A percentile compares a stretch with the other conserved stretches of the same genome.
Evolutionary conservation across 805 yeast species (phyloP).

Genomic region (Pichia thaimueangensis): DNA sequence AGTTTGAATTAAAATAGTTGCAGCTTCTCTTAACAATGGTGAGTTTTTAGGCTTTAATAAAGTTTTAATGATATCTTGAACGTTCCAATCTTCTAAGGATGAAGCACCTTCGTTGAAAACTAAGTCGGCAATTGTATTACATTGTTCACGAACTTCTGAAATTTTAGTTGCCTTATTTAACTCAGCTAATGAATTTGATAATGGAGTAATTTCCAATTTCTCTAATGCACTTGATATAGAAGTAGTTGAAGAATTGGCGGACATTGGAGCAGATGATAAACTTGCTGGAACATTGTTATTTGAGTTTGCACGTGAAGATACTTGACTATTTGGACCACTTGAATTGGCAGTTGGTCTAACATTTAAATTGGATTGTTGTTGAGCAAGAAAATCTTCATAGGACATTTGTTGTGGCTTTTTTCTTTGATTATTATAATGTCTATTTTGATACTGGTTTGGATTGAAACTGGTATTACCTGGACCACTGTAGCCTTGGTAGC

Average conservation of each 20-base stretch:
- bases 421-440: conserved; percentile 11
- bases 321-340: conserved; percentile 24
- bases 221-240: conserved; percentile 65
- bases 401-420: conserved; percentile 26
- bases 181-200: conserved; percentile 48
- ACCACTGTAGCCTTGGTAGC: conserved; percentile 8
- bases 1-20: conserved; percentile 53
- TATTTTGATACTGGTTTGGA: conserved; percentile 12
- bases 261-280: conserved; percentile 20
- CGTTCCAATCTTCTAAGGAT: conserved; percentile 56
- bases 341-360: conserved; percentile 12
- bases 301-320: conserved; percentile 24
- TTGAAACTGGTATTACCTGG: conserved; percentile 1
- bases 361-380: conserved; percentile 12
- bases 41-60: conserved; percentile 70
- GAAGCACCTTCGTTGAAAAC: conserved; percentile 40
- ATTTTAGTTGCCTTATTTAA: conserved; percentile 47
- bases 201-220: conserved; percentile 59
- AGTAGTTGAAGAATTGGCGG: conserved; percentile 44
- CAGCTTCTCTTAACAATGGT: conserved; percentile 69
- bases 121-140: conserved; percentile 45
- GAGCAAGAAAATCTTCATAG: conserved; percentile 42
- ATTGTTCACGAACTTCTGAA: conserved; percentile 49
- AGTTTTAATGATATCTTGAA: conserved; percentile 56
- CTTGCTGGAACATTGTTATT: conserved; percentile 6